Conservation (phyloP, 768 basidiomycete genomes). For the Trametopsis cervina region DNA sequence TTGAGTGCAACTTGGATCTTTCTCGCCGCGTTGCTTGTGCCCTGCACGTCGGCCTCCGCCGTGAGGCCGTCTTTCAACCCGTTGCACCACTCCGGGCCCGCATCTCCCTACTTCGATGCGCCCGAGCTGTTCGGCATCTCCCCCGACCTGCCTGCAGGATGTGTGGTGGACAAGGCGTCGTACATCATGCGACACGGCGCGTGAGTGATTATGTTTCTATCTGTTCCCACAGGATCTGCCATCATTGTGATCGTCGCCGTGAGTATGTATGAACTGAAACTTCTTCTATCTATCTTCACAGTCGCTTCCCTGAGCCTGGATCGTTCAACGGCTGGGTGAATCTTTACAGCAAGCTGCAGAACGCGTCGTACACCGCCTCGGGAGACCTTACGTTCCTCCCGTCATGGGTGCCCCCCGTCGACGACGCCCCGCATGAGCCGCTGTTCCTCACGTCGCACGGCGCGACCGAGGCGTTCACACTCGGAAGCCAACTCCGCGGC, state of each 20-base stretch:
- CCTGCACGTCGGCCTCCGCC: not conserved
- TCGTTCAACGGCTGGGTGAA: slow-evolving; percentile 33
- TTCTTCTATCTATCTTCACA: slow-evolving; percentile 10
- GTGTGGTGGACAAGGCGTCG: slow-evolving; percentile 36
- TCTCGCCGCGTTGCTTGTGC: too few relatives aligned
- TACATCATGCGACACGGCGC: slow-evolving; percentile 39
- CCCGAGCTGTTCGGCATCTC: slow-evolving; percentile 31
- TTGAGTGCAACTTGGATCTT: too few relatives aligned
- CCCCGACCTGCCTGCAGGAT: slow-evolving; percentile 28
- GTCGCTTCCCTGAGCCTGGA: slow-evolving; percentile 36
- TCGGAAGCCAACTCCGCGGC: slow-evolving; percentile 33
- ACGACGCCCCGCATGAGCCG: slow-evolving; percentile 32
- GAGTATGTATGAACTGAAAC: too few relatives aligned
- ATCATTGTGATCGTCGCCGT: too few relatives aligned
- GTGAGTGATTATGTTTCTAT: slow-evolving; percentile 17
- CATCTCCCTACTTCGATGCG: slow-evolving; percentile 38
- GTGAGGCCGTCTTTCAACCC: slow-evolving; percentile 25
- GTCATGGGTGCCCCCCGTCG: slow-evolving; percentile 34
- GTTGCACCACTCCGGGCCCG: slow-evolving; percentile 35
- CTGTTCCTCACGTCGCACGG: slow-evolving; percentile 34
- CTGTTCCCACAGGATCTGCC: too few relatives aligned
- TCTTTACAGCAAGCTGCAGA: slow-evolving; percentile 34
- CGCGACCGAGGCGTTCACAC: slow-evolving; percentile 32
- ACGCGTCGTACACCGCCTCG: slow-evolving; percentile 29
- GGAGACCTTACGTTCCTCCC: slow-evolving; percentile 35